Percentiles rank a stretch among this genome's conserved stretches.
Conservation (phyloP, 2,329 filamentous ascomycete genomes). For the Xylariales sp. region DNA sequence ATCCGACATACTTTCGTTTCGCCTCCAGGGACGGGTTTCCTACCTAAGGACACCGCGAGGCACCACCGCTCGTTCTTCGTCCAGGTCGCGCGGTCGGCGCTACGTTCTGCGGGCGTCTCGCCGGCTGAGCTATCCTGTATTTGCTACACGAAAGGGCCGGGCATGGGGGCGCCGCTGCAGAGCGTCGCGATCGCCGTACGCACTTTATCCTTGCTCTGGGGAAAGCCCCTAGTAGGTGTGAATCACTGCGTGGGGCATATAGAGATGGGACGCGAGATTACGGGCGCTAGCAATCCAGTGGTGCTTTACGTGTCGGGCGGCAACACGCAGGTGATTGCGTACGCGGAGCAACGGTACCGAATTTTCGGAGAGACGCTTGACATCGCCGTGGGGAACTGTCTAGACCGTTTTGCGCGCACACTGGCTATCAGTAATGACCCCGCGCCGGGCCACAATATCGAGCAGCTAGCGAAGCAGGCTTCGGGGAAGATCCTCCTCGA, state of each 20-base stretch:
- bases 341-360: constrained; percentile 91
- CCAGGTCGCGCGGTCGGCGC: constrained; percentile 80
- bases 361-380: constrained; percentile 99
- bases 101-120: constrained; percentile 73
- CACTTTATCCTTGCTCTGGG: constrained; percentile 85
- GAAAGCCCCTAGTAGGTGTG: constrained; percentile 88
- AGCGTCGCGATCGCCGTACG: constrained; percentile 87
- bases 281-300: constrained; percentile 88
- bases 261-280: constrained; percentile 96
- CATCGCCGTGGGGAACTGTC: constrained; percentile 96
- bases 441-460: constrained; percentile 97
- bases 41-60: constrained; percentile 93
- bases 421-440: constrained; percentile 94
- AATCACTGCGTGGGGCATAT: constrained; percentile 99
- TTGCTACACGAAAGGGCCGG: constrained; percentile 94
- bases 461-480: constrained; percentile 85
- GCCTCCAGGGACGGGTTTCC: constrained; percentile 91
- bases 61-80: constrained; percentile 93
- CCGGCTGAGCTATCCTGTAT: constrained; percentile 84
- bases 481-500: constrained; percentile 75
- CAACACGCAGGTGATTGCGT: constrained; percentile 98
- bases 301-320: constrained; percentile 96
- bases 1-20: constrained; percentile 93
- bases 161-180: constrained; percentile 94
- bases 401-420: constrained; percentile 94